Evolutionary conservation across 2,329 filamentous ascomycete species (phyloP).

Genomic region (Hypoxylon rubiginosum): DNA sequence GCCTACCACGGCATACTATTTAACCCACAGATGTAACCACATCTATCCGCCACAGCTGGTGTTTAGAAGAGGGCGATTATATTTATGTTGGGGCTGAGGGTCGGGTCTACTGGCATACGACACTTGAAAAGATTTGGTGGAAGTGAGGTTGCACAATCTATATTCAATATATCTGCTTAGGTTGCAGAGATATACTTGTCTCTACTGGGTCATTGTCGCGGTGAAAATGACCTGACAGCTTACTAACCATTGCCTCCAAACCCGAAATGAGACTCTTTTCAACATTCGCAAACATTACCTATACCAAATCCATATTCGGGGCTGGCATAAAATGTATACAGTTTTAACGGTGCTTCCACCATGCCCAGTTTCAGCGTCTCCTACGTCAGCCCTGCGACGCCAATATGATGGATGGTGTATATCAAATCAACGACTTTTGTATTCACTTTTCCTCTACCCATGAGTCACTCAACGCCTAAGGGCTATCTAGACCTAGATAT

Average conservation of each 20-base stretch:
- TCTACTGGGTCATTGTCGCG: not conserved
- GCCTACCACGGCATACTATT: not conserved
- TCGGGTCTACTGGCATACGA: not conserved
- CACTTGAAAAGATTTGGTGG: no score
- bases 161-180: not conserved
- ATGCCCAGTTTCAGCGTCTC: no score
- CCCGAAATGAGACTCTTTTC: not conserved
- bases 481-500: not conserved
- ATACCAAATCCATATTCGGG: no score
- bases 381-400: no score
- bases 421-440: slow-evolving; percentile 22
- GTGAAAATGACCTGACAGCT: no score
- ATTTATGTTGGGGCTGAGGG: not conserved
- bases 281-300: not conserved
- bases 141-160: not conserved
- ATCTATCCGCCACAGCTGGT: not conserved
- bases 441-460: slow-evolving; percentile 22
- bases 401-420: not conserved
- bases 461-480: slow-evolving; percentile 20
- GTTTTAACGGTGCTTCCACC: not conserved
- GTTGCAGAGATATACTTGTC: not conserved
- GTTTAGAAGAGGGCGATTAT: not conserved
- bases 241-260: not conserved
- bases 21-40: not conserved
- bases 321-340: not conserved